Evolutionary conservation across 2,329 filamentous ascomycete genomes (phyloP), one percentile per base, ranked within the genome.

Genomic region (Hymenoscyphus linearis): DNA sequence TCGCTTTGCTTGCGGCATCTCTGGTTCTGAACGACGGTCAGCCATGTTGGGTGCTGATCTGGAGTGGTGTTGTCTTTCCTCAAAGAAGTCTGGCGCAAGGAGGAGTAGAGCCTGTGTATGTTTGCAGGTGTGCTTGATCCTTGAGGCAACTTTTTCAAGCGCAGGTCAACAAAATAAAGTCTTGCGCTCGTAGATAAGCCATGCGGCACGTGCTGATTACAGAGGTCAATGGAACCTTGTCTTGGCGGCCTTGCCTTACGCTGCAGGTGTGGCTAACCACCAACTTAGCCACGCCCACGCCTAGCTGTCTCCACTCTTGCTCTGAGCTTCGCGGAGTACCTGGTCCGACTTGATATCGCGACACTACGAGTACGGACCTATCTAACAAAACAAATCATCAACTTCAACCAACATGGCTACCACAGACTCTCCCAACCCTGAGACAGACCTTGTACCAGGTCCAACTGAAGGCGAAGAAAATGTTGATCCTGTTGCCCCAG

Each of bases 11-110:
- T 65, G 76, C 52, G 71, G 67, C 75, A 68, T 77, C 66, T 81
- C 78, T 71, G 77, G 78, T 65, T 81, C 78, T 72, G 78, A 78
- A 74, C 82, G 83, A 76, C 79, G 81, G 76, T 79, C 81, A 74
- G 80, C 77, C 83, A 86, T 86, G 58, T 56, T 70, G 60, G 62
- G 34, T 55, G 60, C 59, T 66, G 66, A 60, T 54, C 53, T 58
- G 61, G 56, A 64, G 60, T 62, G 59, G 60, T 62, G 64, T 60
- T 64, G 54, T 61, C 55, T 67, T 68, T 71, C 69, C 69, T 70
- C 58, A 59, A 64, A 26, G 55, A 53, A 52, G 55, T 62, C n/a
- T 53, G 27, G 31, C 31, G 31, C 31, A 31, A 31, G 10, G 6
- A 31, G 31, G 31, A 31, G 10, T 9, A 31, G 31, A 50, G 44